Conservation (phyloP, 2,329 filamentous ascomycete species). For the Nigrospora osmanthi region DNA sequence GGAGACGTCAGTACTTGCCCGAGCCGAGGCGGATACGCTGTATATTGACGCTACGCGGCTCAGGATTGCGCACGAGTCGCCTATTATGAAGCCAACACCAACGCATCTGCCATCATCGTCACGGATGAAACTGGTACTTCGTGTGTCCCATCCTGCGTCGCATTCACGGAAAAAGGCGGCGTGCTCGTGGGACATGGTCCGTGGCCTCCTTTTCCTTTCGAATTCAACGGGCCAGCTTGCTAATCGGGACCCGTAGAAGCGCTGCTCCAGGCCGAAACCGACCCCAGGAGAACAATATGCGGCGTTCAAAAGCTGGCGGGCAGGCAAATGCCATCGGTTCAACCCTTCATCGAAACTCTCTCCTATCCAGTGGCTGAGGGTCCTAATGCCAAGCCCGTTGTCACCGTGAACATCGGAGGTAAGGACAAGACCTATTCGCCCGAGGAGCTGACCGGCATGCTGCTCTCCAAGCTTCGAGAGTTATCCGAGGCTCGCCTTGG, state of each 20-base stretch:
- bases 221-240: neutral
- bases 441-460: neutral
- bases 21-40: neutral
- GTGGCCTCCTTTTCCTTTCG: neutral
- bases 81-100: neutral
- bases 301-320: neutral
- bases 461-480: neutral
- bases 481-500: neutral
- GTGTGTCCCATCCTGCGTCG: neutral
- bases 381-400: neutral
- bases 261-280: neutral
- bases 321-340: neutral
- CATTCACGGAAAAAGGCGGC: neutral
- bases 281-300: neutral
- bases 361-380: neutral
- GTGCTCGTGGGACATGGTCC: neutral
- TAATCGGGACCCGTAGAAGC: neutral
- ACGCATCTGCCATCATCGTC: neutral
- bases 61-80: neutral
- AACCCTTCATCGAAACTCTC: neutral
- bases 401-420: neutral
- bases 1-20: neutral
- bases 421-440: neutral
- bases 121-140: neutral
- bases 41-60: neutral